Conservation (phyloP, 371 early-diverging fungal genomes). For the Mucor piriformis region DNA sequence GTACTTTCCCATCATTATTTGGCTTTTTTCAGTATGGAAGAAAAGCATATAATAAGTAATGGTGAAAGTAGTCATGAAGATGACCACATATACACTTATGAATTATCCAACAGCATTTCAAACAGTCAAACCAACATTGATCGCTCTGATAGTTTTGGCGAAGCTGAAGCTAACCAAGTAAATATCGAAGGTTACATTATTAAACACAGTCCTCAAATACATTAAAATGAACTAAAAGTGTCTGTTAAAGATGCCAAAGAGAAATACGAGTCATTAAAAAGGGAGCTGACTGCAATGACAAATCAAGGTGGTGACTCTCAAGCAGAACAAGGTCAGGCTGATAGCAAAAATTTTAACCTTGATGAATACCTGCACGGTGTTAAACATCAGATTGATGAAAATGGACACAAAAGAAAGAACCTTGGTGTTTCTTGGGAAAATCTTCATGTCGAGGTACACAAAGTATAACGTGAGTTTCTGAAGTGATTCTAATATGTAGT, state of each 20-base stretch:
- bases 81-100: too few species aligned
- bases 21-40: too few species aligned
- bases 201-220: too few species aligned
- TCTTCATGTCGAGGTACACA: conserved; percentile 37
- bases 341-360: conserved; percentile 34
- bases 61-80: too few species aligned
- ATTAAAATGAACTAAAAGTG: too few species aligned
- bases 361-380: conserved; percentile 34
- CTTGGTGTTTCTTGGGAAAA: conserved; percentile 56
- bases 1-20: too few species aligned
- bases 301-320: conserved; percentile 6
- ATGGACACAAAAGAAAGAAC: conserved; percentile 30
- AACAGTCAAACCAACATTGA: not conserved
- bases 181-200: conserved; percentile 28
- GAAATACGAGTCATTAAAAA: conserved; percentile 33
- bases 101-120: too few species aligned
- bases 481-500: too few species aligned
- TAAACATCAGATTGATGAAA: conserved; percentile 23
- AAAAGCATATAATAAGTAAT: too few species aligned
- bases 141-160: conserved; percentile 29
- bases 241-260: conserved; percentile 42
- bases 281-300: conserved; percentile 31
- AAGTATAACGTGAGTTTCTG: too few species aligned
- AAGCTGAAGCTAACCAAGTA: conserved; percentile 39
- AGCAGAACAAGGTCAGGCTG: conserved; percentile 22